Conservation (phyloP, 495 filamentous ascomycete species). For the Talaromyces nanjingensis region DNA sequence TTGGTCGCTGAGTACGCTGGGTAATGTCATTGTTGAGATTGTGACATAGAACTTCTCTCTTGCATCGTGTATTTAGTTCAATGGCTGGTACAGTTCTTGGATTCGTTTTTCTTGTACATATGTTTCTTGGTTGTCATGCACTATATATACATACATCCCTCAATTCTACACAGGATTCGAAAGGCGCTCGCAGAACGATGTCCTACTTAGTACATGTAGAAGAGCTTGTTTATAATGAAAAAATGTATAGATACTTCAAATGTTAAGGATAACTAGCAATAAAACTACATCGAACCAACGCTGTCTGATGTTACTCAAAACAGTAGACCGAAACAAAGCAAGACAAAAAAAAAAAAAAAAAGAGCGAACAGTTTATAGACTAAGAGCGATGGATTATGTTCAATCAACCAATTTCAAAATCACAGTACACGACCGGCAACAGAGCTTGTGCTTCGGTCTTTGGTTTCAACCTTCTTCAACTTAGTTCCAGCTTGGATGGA, state of each 20-base stretch:
- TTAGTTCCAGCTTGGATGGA: constrained; percentile 73
- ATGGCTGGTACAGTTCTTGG: too few relatives aligned
- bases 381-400: neutral
- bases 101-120: neutral
- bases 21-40: constrained; percentile 80
- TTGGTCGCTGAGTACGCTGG: constrained; percentile 76
- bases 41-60: neutral
- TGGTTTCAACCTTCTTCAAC: constrained; percentile 76
- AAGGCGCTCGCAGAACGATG: neutral
- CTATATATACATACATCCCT: too few relatives aligned
- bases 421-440: constrained; percentile 66
- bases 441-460: constrained; percentile 66
- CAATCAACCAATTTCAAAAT: constrained; percentile 5
- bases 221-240: neutral
- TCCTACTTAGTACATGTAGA: neutral
- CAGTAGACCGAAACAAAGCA: neutral
- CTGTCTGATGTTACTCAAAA: neutral
- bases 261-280: neutral
- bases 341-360: neutral
- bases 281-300: neutral
- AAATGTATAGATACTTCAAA: neutral
- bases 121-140: too few relatives aligned
- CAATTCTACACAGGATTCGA: too few relatives aligned
- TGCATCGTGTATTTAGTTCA: neutral
- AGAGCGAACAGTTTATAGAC: neutral